A percentile compares a stretch with the other conserved stretches of the same genome.
phyloP scores from a whole-genome alignment of 768 basidiomycete genomes.

The Lactifluus echinatus region DNA sequence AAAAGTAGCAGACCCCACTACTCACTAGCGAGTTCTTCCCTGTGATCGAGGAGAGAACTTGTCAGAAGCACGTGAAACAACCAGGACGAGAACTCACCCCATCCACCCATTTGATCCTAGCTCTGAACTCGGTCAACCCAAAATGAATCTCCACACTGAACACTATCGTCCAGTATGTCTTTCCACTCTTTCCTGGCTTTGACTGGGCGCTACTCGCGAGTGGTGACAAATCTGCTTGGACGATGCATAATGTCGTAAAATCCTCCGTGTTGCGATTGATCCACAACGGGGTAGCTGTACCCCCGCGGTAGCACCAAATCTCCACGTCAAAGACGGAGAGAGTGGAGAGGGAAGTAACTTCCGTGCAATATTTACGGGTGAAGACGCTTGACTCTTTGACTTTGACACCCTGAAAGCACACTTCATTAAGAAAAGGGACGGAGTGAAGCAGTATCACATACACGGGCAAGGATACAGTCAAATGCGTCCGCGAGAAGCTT shows the following conservation, averaged over 20 bases:
- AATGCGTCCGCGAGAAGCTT: constrained; percentile 75
- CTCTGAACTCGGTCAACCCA: constrained; percentile 73
- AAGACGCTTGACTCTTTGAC: constrained; percentile 80
- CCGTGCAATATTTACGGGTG: constrained; percentile 74
- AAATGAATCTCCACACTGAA: constrained; percentile 82
- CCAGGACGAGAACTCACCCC: constrained; percentile 41
- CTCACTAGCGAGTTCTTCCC: constrained; percentile 70
- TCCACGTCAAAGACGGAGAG: constrained; percentile 78
- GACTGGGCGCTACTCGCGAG: constrained; percentile 63
- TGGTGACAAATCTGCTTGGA: constrained; percentile 68
- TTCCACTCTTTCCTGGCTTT: constrained; percentile 54
- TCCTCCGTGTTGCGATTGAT: constrained; percentile 57
- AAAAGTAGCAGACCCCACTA: background rate
- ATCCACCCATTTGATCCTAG: constrained; percentile 76
- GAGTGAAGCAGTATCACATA: constrained; percentile 29
- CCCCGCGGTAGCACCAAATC: constrained; percentile 79
- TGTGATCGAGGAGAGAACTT: constrained; percentile 23
- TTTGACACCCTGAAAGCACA: constrained; percentile 44
- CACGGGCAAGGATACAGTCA: constrained; percentile 68
- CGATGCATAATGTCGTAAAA: constrained; percentile 70
- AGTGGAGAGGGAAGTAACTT: constrained; percentile 66
- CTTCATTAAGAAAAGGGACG: background rate
- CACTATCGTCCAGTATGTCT: constrained; percentile 76
- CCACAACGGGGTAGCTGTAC: constrained; percentile 62
- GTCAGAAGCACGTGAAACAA: background rate